A percentile compares a stretch with the other conserved stretches of the same genome.
These are phyloP conservation scores for Termitomyces sp. DNA, from an alignment of 768 basidiomycete genomes.

Conservation along the genomic window DNA sequence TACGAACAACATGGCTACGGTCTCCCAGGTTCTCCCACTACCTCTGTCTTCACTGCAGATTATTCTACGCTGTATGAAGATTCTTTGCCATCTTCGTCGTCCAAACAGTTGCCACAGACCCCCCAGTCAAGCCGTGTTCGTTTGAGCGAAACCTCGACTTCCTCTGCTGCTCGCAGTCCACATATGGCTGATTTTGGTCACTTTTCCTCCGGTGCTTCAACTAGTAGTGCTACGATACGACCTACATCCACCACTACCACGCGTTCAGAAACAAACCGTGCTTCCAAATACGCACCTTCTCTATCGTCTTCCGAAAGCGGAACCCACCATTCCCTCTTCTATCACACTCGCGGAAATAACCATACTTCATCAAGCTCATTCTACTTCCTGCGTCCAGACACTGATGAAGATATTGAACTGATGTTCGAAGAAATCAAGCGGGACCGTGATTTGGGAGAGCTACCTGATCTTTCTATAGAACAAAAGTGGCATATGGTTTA, in stretches of 20 bases:
- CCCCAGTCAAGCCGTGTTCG: constrained; percentile 39
- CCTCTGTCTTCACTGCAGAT: constrained; percentile 50
- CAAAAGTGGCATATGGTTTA: constrained; percentile 93
- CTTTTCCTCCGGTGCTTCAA: constrained; percentile 22
- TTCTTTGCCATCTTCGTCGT: constrained; percentile 30
- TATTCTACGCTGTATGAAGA: constrained; percentile 60
- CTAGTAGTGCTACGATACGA: constrained; percentile 36
- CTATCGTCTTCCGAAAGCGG: constrained; percentile 42
- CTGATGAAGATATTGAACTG: constrained; percentile 72
- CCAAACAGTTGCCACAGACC: constrained; percentile 25
- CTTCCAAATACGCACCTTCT: constrained; percentile 63
- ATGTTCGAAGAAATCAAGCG: constrained; percentile 77
- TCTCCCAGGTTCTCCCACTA: constrained; percentile 49
- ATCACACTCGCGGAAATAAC: constrained; percentile 53
- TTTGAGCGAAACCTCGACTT: constrained; percentile 54
- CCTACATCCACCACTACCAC: constrained; percentile 48
- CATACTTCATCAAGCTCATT: constrained; percentile 47
- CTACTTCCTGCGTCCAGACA: constrained; percentile 70
- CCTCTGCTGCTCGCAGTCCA: constrained; percentile 47
- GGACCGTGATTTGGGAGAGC: constrained; percentile 60
- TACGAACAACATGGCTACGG: constrained; percentile 35
- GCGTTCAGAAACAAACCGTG: constrained; percentile 53
- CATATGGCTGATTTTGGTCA: constrained; percentile 52
- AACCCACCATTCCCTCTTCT: constrained; percentile 42
- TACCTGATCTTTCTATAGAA: constrained; percentile 61